Conservation (phyloP, 768 basidiomycete species). For the Mycena floridula region DNA sequence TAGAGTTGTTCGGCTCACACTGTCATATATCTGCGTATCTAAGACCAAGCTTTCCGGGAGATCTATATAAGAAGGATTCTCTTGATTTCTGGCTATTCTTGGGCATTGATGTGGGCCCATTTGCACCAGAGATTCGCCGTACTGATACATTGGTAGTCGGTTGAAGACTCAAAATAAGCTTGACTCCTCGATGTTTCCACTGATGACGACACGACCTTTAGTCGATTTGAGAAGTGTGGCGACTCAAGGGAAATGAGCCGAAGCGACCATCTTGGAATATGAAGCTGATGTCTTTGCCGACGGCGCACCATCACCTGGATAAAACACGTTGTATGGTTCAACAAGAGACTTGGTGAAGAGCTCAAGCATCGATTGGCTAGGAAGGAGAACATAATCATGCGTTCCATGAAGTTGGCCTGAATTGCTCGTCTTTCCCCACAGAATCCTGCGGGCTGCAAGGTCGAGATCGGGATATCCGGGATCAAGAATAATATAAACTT, state of each 20-base stretch:
- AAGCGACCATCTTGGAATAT: conserved; percentile 43
- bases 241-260: conserved; percentile 51
- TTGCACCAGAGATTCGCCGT: too few relatives aligned
- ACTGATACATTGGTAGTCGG: too few relatives aligned
- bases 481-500: conserved; percentile 73
- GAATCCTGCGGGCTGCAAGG: conserved; percentile 58
- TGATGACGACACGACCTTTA: conserved; percentile 57
- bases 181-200: conserved; percentile 56
- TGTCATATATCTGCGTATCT: too few relatives aligned
- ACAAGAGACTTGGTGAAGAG: conserved; percentile 37
- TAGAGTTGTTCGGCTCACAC: too few relatives aligned
- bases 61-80: too few relatives aligned
- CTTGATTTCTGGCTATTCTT: too few relatives aligned
- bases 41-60: too few relatives aligned
- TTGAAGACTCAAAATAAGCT: too few relatives aligned
- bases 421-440: conserved; percentile 79
- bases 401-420: conserved; percentile 74
- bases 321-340: conserved; percentile 21
- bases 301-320: background rate
- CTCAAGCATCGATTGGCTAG: conserved; percentile 24
- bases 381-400: conserved; percentile 49
- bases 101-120: too few relatives aligned
- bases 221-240: conserved; percentile 59
- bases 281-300: background rate
- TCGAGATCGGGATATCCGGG: conserved; percentile 55